A percentile compares a stretch with the other conserved stretches of the same genome.
These are phyloP conservation scores for Fonsecaea pugnacius DNA, from an alignment of 2,329 filamentous ascomycete genomes.

Conservation along the genomic window DNA sequence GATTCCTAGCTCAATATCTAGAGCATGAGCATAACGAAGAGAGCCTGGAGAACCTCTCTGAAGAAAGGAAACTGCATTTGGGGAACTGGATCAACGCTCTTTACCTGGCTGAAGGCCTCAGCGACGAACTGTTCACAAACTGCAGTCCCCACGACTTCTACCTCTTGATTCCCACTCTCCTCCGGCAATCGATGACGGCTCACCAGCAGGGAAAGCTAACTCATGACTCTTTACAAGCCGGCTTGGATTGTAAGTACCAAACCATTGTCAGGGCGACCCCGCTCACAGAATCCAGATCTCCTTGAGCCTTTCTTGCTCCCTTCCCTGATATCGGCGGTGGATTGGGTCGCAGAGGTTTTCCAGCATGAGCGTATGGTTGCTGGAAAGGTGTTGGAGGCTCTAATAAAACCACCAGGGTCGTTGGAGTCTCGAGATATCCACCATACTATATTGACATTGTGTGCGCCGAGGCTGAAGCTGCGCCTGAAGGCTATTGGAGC, in stretches of 20 bases:
- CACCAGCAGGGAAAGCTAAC: constrained; percentile 60
- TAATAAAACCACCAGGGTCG: constrained; percentile 63
- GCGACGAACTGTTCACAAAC: constrained; percentile 66
- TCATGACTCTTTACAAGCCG: constrained; percentile 63
- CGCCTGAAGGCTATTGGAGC: constrained; percentile 14
- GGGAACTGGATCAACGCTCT: constrained; percentile 65
- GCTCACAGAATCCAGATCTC: constrained; percentile 52
- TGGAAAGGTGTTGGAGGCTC: constrained; percentile 59
- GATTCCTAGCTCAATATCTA: constrained; percentile 62
- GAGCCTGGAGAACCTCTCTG: constrained; percentile 56
- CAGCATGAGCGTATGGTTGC: constrained; percentile 54
- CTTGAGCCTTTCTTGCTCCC: constrained; percentile 67
- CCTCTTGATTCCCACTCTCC: constrained; percentile 64
- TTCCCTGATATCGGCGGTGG: constrained; percentile 62
- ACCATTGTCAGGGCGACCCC: constrained; percentile 8
- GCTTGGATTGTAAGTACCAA: constrained; percentile 61
- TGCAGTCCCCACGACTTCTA: constrained; percentile 70
- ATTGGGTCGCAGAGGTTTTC: constrained; percentile 63
- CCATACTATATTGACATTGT: constrained; percentile 61
- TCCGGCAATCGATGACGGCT: constrained; percentile 64
- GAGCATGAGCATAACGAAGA: constrained; percentile 52
- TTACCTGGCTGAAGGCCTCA: constrained; percentile 66
- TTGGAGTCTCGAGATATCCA: constrained; percentile 66
- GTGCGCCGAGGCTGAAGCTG: constrained; percentile 36
- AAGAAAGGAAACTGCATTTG: constrained; percentile 62